phyloP scores from a whole-genome alignment of 2,329 filamentous ascomycete genomes.

The Aspergillus fumigatus region DNA sequence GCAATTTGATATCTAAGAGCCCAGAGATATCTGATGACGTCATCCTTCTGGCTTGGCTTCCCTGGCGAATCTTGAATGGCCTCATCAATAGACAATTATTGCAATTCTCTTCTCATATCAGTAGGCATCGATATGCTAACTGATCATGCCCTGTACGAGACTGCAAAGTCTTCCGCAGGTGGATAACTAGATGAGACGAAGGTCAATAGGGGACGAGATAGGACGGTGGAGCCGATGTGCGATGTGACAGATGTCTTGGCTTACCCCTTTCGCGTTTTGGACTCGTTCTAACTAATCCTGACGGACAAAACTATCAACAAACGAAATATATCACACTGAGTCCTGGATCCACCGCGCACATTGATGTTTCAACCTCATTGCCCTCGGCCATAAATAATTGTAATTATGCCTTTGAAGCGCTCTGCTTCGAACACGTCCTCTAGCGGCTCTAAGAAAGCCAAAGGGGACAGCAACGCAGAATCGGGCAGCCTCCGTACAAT shows the following conservation, averaged over 20 bases:
- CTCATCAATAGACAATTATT: conserved; percentile 4
- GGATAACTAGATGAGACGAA: neutral
- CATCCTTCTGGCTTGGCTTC: neutral
- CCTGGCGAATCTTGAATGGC: neutral
- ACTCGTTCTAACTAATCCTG: neutral
- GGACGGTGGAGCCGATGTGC: neutral
- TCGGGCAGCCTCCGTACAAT: neutral
- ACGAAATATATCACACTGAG: neutral
- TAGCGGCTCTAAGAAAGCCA: neutral
- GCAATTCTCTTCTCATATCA: neutral
- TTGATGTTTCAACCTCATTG: neutral
- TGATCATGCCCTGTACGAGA: neutral
- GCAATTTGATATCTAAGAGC: neutral
- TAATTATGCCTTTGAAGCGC: neutral
- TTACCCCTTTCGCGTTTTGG: neutral
- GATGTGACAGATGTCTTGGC: too few species aligned
- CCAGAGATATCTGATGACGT: neutral
- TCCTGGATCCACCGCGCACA: neutral
- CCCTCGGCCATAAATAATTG: neutral
- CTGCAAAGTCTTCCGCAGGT: neutral
- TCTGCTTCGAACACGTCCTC: neutral
- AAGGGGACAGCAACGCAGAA: neutral
- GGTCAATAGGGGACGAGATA: neutral
- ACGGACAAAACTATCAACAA: neutral
- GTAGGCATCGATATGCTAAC: neutral